Percentiles rank a stretch among this genome's conserved stretches.
Evolutionary conservation across 768 basidiomycete species (phyloP).

Genomic region (Phlebiopsis gigantea): DNA sequence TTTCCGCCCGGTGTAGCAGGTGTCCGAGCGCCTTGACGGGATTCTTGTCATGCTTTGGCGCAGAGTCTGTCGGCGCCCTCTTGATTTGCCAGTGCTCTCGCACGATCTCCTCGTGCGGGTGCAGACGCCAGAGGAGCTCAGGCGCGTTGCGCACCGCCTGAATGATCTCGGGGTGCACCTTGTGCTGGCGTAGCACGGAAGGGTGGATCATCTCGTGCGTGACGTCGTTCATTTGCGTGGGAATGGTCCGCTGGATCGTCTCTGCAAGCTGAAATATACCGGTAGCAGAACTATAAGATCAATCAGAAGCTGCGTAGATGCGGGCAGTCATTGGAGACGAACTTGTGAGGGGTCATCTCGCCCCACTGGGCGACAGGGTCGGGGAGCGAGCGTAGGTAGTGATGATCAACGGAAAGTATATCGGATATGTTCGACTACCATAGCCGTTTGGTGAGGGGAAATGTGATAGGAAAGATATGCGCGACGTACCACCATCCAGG

Average conservation of each 20-base stretch:
- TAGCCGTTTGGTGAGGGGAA: slow-evolving; percentile 2
- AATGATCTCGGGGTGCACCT: slow-evolving; percentile 29
- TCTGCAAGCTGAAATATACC: slow-evolving; percentile 51
- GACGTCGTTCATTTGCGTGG: slow-evolving; percentile 35
- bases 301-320: not conserved
- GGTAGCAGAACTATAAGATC: slow-evolving; percentile 20
- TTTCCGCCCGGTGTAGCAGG: not conserved
- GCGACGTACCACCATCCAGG: slow-evolving; percentile 56
- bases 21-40: not conserved
- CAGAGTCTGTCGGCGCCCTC: slow-evolving; percentile 12
- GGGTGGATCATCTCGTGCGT: slow-evolving; percentile 61
- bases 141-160: slow-evolving; percentile 37
- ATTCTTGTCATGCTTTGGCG: not conserved
- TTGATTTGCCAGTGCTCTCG: slow-evolving; percentile 43
- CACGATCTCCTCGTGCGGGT: slow-evolving; percentile 49
- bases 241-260: slow-evolving; percentile 42
- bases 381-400: slow-evolving; percentile 45
- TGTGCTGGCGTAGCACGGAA: slow-evolving; percentile 47
- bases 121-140: slow-evolving; percentile 36
- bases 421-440: slow-evolving; percentile 50
- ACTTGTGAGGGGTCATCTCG: slow-evolving; percentile 58
- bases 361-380: slow-evolving; percentile 59
- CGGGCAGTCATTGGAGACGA: slow-evolving; percentile 19
- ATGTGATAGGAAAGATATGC: too few species aligned
- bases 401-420: slow-evolving; percentile 50